Evolutionary conservation across 2,329 filamentous ascomycete species (phyloP).

Genomic region (Cladosporium halotolerans): DNA sequence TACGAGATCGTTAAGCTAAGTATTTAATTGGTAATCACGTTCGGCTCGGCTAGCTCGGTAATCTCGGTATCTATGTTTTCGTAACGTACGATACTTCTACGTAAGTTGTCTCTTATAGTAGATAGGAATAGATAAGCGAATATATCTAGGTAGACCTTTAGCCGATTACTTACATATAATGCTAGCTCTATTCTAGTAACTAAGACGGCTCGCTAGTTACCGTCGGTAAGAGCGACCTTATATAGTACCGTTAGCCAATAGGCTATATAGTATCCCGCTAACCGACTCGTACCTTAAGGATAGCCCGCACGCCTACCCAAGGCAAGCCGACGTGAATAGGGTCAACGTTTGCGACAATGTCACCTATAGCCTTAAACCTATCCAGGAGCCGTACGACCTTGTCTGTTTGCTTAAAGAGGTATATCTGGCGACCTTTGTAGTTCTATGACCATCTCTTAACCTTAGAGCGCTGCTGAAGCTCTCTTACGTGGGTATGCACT

Average conservation of each 20-base stretch:
- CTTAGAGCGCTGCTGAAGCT: background rate
- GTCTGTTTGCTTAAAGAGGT: background rate
- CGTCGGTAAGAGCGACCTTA: conserved; percentile 1
- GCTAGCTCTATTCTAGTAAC: conserved; percentile 4
- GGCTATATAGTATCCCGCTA: too few species aligned
- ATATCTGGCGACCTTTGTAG: background rate
- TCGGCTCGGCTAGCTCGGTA: too few species aligned
- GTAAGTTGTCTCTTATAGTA: too few species aligned
- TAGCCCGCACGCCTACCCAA: conserved; percentile 18
- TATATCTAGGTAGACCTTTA: conserved; percentile 9
- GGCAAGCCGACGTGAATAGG: conserved; percentile 5
- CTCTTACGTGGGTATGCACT: background rate
- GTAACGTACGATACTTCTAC: too few species aligned
- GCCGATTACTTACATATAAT: conserved; percentile 6
- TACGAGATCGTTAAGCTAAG: too few species aligned
- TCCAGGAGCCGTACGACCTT: conserved; percentile 1
- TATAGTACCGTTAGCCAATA: background rate
- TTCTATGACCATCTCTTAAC: conserved; percentile 8
- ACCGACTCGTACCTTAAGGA: conserved; percentile 30
- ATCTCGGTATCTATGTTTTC: too few species aligned
- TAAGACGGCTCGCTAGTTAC: background rate
- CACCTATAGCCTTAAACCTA: conserved; percentile 4
- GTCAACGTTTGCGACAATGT: conserved; percentile 1
- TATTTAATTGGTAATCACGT: too few species aligned
- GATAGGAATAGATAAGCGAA: background rate